Evolutionary conservation across 2,329 filamentous ascomycete genomes (phyloP).

Genomic region (Botrytis cinerea): DNA sequence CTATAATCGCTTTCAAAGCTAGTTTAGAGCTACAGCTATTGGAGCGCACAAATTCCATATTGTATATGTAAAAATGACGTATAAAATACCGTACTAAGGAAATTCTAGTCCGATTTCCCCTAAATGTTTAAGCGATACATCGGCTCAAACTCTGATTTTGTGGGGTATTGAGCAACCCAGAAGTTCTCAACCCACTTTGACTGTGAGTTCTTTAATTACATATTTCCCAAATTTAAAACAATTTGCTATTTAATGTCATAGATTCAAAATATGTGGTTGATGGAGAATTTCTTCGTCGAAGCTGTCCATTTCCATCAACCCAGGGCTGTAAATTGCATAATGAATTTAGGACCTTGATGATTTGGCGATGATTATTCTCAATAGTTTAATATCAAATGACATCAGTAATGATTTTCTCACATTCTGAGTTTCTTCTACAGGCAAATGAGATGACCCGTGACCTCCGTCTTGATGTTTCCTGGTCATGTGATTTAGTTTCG

Average conservation of each 20-base stretch:
- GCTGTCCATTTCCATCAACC: background rate
- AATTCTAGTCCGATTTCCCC: background rate
- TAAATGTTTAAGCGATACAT: background rate
- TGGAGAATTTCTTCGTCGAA: background rate
- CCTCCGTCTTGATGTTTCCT: background rate
- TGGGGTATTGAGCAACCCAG: background rate
- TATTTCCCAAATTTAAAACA: accelerated
- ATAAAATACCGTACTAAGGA: too few relatives aligned
- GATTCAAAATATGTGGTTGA: background rate
- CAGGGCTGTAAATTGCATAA: background rate
- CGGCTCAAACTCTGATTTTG: background rate
- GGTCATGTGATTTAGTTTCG: background rate
- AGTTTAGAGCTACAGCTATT: background rate
- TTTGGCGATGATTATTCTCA: background rate
- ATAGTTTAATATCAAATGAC: background rate
- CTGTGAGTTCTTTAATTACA: background rate
- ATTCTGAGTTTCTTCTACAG: background rate
- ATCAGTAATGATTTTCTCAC: accelerated
- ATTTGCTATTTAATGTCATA: background rate
- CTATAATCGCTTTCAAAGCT: background rate
- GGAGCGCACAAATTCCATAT: background rate
- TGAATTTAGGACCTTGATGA: background rate
- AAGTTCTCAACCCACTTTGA: background rate
- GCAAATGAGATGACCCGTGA: background rate
- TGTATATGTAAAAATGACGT: background rate